These are phyloP conservation scores for Calonectria pteridis DNA, from an alignment of 2,329 filamentous ascomycete genomes.

Conservation along the genomic window DNA sequence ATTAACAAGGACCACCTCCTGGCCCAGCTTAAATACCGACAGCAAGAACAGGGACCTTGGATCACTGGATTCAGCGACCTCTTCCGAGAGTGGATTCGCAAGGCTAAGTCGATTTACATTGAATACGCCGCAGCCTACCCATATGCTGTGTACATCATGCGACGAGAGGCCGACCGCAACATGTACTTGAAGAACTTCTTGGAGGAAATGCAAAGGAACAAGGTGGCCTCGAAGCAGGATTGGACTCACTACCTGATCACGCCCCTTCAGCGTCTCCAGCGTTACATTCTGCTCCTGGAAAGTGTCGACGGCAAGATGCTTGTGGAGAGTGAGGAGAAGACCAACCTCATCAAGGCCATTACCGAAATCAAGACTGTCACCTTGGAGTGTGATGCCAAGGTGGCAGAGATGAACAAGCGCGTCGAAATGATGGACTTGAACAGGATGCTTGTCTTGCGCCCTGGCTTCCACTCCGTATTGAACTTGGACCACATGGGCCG, in stretches of 20 bases:
- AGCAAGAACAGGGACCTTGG: conserved; percentile 97
- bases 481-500: conserved; percentile 95
- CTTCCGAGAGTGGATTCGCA: conserved; percentile 98
- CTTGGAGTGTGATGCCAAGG: conserved; percentile 89
- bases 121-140: conserved; percentile 93
- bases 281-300: conserved; percentile 85
- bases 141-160: conserved; percentile 83
- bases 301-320: conserved; percentile 88
- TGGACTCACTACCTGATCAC: conserved; percentile 97
- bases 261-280: conserved; percentile 91
- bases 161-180: conserved; percentile 87
- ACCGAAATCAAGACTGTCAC: conserved; percentile 93
- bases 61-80: conserved; percentile 95
- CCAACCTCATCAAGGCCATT: conserved; percentile 85
- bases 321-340: conserved; percentile 89
- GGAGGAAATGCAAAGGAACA: conserved; percentile 82
- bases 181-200: conserved; percentile 88
- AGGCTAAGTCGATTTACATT: conserved; percentile 88
- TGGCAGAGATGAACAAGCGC: conserved; percentile 92
- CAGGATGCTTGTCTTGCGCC: conserved; percentile 84
- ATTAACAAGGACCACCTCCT: conserved; percentile 95
- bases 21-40: conserved; percentile 94
- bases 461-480: conserved; percentile 88
- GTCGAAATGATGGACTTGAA: conserved; percentile 89
- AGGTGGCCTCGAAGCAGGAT: conserved; percentile 83